Evolutionary conservation across 2,329 filamentous ascomycete genomes (phyloP).

Genomic region (Pleoardoris graminearum): DNA sequence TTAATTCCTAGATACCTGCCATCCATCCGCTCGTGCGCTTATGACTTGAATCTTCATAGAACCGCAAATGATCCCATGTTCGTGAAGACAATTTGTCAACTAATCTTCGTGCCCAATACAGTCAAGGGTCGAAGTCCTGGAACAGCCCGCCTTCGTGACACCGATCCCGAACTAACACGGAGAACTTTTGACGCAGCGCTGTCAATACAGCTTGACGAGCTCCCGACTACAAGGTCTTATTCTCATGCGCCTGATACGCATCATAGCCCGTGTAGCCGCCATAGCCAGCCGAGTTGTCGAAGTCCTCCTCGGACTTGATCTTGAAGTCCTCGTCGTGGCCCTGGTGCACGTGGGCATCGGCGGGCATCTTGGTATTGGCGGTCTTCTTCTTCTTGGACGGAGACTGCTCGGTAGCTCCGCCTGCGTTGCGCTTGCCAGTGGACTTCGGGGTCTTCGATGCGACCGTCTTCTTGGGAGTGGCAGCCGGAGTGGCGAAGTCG

Average conservation of each 20-base stretch:
- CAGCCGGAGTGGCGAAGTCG: not conserved
- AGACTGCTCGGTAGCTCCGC: conserved; percentile 4
- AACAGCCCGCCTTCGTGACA: too few relatives aligned
- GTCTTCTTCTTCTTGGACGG: conserved; percentile 21
- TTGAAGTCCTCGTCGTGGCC: conserved; percentile 22
- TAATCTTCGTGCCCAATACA: too few relatives aligned
- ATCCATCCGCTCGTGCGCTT: too few relatives aligned
- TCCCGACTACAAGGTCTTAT: not conserved
- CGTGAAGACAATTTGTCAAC: too few relatives aligned
- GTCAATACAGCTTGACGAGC: not conserved
- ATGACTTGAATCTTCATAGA: too few relatives aligned
- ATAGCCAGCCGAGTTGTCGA: not conserved
- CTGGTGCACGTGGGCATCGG: conserved; percentile 6
- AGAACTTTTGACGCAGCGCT: too few relatives aligned
- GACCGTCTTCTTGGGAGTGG: conserved; percentile 30
- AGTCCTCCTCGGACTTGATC: conserved; percentile 28
- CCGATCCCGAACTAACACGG: too few relatives aligned
- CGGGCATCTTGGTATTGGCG: not conserved
- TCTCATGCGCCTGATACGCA: not conserved
- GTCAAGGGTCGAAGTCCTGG: too few relatives aligned
- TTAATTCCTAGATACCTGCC: too few relatives aligned
- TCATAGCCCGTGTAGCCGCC: not conserved
- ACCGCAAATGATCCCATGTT: too few relatives aligned
- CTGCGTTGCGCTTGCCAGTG: conserved; percentile 18
- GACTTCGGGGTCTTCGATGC: conserved; percentile 15